Evolutionary conservation across 768 basidiomycete genomes (phyloP).

Genomic region (Leccinum truebloodii): DNA sequence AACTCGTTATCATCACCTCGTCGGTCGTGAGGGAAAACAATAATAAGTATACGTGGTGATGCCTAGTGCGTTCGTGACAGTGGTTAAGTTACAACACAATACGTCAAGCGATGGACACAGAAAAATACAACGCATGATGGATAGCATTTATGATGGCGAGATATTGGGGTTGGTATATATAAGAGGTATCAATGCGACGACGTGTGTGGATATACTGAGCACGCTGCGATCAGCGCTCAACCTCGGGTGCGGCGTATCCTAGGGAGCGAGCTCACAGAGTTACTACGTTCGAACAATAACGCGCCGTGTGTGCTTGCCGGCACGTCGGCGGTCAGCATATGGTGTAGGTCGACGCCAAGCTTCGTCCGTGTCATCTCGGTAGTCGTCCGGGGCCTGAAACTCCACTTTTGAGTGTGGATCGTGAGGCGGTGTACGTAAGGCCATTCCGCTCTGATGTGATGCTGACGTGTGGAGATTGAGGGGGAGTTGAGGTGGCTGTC

Average conservation of each 20-base stretch:
- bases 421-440: constrained; percentile 50
- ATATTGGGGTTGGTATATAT: constrained; percentile 21
- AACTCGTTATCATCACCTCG: constrained; percentile 11
- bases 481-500: constrained; percentile 35
- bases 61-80: neutral
- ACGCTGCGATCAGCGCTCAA: neutral
- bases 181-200: constrained; percentile 25
- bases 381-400: constrained; percentile 45
- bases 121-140: constrained; percentile 26
- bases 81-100: constrained; percentile 17
- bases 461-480: constrained; percentile 34
- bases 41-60: constrained; percentile 16
- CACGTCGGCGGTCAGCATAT: constrained; percentile 70
- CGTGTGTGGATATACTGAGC: constrained; percentile 4
- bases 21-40: constrained; percentile 7
- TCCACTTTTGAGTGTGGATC: constrained; percentile 39
- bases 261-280: constrained; percentile 7
- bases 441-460: constrained; percentile 26
- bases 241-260: neutral
- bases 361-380: constrained; percentile 61
- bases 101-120: constrained; percentile 10
- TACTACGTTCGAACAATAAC: constrained; percentile 54
- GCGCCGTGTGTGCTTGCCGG: constrained; percentile 78
- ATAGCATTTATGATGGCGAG: constrained; percentile 23
- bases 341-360: constrained; percentile 74